Percentiles rank a stretch among this genome's conserved stretches.
Evolutionary conservation across 2,329 filamentous ascomycete genomes (phyloP).

Genomic region (Zopfia rhizophila): DNA sequence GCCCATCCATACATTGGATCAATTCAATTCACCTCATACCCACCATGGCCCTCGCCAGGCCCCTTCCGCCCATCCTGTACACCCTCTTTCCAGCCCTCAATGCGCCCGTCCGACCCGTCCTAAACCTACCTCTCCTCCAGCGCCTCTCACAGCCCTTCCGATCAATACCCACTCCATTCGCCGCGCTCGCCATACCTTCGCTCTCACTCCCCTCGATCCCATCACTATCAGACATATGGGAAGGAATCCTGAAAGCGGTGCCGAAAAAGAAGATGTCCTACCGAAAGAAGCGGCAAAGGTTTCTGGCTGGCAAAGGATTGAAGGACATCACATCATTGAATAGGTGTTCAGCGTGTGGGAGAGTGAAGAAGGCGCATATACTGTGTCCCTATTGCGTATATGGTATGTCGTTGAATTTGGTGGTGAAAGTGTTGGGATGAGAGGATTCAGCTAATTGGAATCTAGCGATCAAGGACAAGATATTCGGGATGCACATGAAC

Average conservation of each 20-base stretch:
- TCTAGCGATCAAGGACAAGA: conserved; percentile 47
- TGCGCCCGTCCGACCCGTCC: conserved; percentile 52
- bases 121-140: conserved; percentile 54
- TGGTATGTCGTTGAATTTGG: conserved; percentile 66
- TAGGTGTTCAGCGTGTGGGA: conserved; percentile 89
- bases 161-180: conserved; percentile 70
- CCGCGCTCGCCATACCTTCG: conserved; percentile 61
- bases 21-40: conserved; percentile 5
- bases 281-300: conserved; percentile 90
- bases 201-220: conserved; percentile 51
- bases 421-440: background rate
- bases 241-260: conserved; percentile 88
- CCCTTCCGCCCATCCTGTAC: conserved; percentile 55
- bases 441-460: background rate
- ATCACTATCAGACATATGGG: conserved; percentile 84
- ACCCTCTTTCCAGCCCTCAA: conserved; percentile 65
- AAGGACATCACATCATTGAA: conserved; percentile 90
- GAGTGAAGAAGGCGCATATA: conserved; percentile 86
- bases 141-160: conserved; percentile 62
- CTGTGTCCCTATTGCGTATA: conserved; percentile 87
- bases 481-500: conserved; percentile 39
- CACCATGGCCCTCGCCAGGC: conserved; percentile 53
- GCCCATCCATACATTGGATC: conserved; percentile 13
- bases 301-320: conserved; percentile 94
- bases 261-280: conserved; percentile 99